Base-by-base conservation (phyloP, 2,329 filamentous ascomycete species). In the Aureobasidium sp. region DNA sequence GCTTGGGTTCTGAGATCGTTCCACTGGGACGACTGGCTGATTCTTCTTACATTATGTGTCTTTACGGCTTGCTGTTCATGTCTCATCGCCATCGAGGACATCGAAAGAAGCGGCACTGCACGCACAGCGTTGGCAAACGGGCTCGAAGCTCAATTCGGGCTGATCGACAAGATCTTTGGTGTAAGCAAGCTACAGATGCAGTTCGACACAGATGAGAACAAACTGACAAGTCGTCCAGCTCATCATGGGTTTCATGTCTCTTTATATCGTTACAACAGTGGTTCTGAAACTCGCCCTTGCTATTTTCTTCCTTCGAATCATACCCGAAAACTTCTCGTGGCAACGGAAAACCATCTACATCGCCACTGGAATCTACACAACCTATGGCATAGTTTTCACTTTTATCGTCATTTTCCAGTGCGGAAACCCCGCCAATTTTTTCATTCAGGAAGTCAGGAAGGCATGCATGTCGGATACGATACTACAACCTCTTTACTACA, bases 331-430 rank as follows among this genome's bases (percentile, higher is more conserved):
- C 48, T 55, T 55, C 16, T 30, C 37, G 5, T 65, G 70, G 70
- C 75, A 77, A 29, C 59, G 65, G 27, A 47, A 50, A 11, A 55
- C 63, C 21, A 62, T 70, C 37, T 67, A 65, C 42, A 36, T 54
- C 15, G 37, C 66, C n/a, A 64, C 67, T 21, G 47, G 55, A 5
- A 55, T 72, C 13, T 65, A 79, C 8, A 64, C 76, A 1, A 68
- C 75, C 10, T 81, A 80, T 65, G 76, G 79, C 67, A 78, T 81
- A 64, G 66, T 81, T 55, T 71, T 79, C 34, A 71, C 76, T 15
- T 73, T 81, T 37, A 78, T 82, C 67, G 82, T 79, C 64, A 67
- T 69, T 8, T 79, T 73, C 60, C 67, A 69, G 58, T 74, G 72
- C 61, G 72, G 72, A n/a, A 57, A 67, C 36, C 69, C 69, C 2